These are phyloP conservation scores for Ustilago loliicola DNA, from an alignment of 1,284 basidiomycete species.

Conservation along the genomic window DNA sequence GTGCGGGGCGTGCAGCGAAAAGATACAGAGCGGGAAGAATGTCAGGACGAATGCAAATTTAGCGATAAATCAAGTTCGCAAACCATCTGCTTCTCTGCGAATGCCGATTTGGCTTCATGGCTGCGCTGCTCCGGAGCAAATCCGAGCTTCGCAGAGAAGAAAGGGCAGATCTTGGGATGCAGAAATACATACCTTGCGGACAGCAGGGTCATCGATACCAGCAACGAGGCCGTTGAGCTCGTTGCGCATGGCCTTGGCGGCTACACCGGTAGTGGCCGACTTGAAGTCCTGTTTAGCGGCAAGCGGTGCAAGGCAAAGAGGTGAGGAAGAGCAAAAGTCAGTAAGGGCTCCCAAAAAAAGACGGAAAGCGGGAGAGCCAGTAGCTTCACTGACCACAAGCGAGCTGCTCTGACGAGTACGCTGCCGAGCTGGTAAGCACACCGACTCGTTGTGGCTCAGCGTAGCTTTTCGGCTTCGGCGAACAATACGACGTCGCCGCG, in stretches of 20 bases:
- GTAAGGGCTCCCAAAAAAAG: neutral
- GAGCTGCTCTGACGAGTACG: no score
- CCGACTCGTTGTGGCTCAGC: neutral
- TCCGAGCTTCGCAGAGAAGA: neutral
- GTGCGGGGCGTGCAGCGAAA: neutral
- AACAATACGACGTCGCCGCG: neutral
- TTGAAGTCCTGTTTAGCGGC: constrained; percentile 80
- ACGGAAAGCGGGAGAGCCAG: neutral
- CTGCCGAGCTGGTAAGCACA: neutral
- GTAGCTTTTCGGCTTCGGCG: neutral
- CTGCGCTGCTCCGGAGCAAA: neutral
- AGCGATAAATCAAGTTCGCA: neutral
- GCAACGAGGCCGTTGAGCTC: constrained; percentile 93
- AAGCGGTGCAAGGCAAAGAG: neutral
- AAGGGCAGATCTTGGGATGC: neutral
- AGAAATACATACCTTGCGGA: constrained; percentile 76
- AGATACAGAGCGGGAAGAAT: neutral
- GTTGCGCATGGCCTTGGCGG: constrained; percentile 98
- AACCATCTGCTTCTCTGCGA: neutral
- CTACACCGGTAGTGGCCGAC: constrained; percentile 96
- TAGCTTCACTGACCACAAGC: neutral
- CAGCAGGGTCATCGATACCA: constrained; percentile 75
- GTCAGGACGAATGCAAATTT: neutral
- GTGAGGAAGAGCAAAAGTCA: neutral
- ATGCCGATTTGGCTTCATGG: neutral